Evolutionary conservation across 2,329 filamentous ascomycete genomes (phyloP).

Genomic region (Fusarium nygamai): DNA sequence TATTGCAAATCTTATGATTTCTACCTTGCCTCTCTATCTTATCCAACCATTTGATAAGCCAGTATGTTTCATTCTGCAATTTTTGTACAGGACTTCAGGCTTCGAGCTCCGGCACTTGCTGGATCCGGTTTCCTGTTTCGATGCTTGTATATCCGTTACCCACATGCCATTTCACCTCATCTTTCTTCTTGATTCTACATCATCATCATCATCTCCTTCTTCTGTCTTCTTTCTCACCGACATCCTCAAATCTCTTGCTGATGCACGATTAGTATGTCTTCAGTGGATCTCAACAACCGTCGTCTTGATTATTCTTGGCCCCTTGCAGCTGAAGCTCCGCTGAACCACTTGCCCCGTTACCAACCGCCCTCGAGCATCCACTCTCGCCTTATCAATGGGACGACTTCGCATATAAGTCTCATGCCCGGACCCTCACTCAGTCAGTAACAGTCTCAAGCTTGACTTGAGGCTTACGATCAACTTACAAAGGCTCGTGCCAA

Average conservation of each 20-base stretch:
- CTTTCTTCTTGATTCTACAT: slow-evolving; percentile 1
- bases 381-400: slow-evolving; percentile 15
- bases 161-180: background rate
- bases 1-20: slow-evolving; percentile 10
- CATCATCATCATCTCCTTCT: background rate
- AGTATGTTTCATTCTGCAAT: background rate
- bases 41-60: slow-evolving; percentile 41
- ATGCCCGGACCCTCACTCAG: slow-evolving; percentile 2
- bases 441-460: background rate
- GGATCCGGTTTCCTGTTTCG: background rate
- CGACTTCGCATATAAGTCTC: slow-evolving; percentile 18
- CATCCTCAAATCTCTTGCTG: slow-evolving; percentile 9
- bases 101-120: background rate
- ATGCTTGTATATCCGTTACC: slow-evolving; percentile 13
- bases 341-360: background rate
- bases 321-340: slow-evolving; percentile 22
- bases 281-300: slow-evolving; percentile 12
- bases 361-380: slow-evolving; percentile 5
- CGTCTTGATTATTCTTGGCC: background rate
- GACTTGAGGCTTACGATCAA: background rate
- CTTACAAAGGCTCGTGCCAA: background rate
- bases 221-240: slow-evolving; percentile 24
- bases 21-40: slow-evolving; percentile 24
- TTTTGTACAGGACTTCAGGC: background rate
- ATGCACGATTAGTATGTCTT: background rate